Conservation (phyloP, 441 rosid genomes). For the Cnidoscolus chayamansa region DNA sequence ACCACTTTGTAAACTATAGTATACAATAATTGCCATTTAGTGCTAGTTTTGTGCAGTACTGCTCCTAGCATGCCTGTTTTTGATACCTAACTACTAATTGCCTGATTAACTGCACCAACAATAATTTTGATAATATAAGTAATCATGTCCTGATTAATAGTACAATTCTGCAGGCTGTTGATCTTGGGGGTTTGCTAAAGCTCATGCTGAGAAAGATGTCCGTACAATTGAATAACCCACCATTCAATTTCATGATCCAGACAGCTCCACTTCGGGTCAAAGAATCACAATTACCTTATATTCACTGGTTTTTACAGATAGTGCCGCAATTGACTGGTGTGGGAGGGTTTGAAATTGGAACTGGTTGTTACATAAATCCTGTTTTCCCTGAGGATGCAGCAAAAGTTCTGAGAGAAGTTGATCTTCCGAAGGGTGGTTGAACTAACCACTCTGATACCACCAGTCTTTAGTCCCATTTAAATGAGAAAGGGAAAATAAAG, state of each 20-base stretch:
- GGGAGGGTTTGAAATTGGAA: constrained; percentile 82
- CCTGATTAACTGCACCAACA: too few species aligned
- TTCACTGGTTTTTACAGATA: constrained; percentile 80
- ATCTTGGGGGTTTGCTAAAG: constrained; percentile 69
- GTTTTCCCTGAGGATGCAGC: constrained; percentile 89
- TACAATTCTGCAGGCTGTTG: constrained; percentile 53
- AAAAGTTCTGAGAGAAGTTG: constrained; percentile 54
- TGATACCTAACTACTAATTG: too few species aligned
- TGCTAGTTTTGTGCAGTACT: background rate
- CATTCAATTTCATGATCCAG: constrained; percentile 88
- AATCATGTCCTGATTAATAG: constrained; percentile 6
- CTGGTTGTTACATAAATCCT: constrained; percentile 83
- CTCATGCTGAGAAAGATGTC: constrained; percentile 66
- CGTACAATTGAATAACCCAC: constrained; percentile 61
- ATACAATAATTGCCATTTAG: background rate
- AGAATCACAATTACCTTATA: constrained; percentile 40
- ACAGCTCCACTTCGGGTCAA: constrained; percentile 56
- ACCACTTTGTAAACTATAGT: background rate
- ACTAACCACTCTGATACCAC: background rate
- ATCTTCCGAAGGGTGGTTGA: constrained; percentile 19
- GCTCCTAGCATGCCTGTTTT: background rate
- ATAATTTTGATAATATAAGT: background rate
- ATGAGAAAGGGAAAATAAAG: background rate
- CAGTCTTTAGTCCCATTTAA: background rate
- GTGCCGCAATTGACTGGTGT: constrained; percentile 65